Conservation (phyloP, 768 basidiomycete species). For the Obba rivulosa region DNA sequence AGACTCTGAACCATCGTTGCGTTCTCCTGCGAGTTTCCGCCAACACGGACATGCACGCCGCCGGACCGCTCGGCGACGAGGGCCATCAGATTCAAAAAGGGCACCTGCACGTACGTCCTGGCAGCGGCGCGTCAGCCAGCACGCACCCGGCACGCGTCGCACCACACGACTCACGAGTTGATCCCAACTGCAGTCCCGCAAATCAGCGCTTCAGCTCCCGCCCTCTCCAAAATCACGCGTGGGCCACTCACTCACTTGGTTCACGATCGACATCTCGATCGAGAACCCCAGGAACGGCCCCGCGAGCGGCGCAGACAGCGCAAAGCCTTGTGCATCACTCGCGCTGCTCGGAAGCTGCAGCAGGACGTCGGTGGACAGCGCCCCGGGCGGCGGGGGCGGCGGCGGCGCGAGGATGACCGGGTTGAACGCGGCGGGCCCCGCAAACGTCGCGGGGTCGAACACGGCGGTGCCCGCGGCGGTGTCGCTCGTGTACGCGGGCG, state of each 20-base stretch:
- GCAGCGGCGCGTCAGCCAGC: background rate
- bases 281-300: conserved; percentile 73
- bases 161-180: conserved; percentile 37
- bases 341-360: conserved; percentile 20
- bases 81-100: conserved; percentile 46
- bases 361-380: no score
- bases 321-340: conserved; percentile 13
- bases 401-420: conserved; percentile 15
- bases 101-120: conserved; percentile 43
- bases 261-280: conserved; percentile 68
- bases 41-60: conserved; percentile 34
- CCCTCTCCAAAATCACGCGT: background rate
- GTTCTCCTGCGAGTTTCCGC: conserved; percentile 51
- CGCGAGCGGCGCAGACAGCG: conserved; percentile 34
- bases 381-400: no score
- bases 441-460: background rate
- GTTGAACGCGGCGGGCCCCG: conserved; percentile 1
- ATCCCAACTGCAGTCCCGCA: conserved; percentile 47
- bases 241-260: conserved; percentile 50
- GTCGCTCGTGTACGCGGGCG: background rate
- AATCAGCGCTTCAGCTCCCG: background rate
- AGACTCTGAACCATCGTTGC: conserved; percentile 42
- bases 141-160: conserved; percentile 28
- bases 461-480: conserved; percentile 3
- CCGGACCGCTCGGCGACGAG: conserved; percentile 42